Evolutionary conservation across 495 filamentous ascomycete species (phyloP).

Genomic region (Aspergillus heteromorphus): DNA sequence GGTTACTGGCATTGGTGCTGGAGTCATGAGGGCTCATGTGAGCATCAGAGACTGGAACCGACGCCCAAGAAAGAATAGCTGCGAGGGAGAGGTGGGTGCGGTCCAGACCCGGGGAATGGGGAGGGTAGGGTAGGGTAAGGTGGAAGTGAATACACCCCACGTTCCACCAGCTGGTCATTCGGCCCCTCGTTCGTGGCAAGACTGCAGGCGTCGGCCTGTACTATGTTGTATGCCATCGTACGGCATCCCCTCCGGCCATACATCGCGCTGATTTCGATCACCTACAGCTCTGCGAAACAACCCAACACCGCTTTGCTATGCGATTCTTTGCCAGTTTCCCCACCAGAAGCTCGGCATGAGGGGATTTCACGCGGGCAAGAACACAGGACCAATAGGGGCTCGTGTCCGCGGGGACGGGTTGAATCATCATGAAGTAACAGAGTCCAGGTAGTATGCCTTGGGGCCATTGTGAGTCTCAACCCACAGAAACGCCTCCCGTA

Average conservation of each 20-base stretch:
- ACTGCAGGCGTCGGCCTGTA: not conserved
- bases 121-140: not conserved
- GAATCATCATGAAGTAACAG: conserved; percentile 1
- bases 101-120: conserved; percentile 15
- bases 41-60: conserved; percentile 6
- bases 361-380: not conserved
- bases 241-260: not conserved
- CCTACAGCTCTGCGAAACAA: not conserved
- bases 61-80: conserved; percentile 5
- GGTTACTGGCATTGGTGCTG: not conserved
- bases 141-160: no score
- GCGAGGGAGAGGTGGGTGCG: conserved; percentile 9
- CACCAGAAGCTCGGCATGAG: not conserved
- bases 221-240: not conserved
- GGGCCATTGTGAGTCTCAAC: not conserved
- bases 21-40: conserved; percentile 12
- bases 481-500: not conserved
- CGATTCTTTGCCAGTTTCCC: not conserved
- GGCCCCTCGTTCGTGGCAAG: conserved; percentile 1
- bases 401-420: not conserved
- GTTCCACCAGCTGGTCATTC: conserved; percentile 2
- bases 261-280: not conserved
- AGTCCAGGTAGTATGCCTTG: not conserved
- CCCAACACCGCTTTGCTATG: not conserved
- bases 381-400: not conserved